These are phyloP conservation scores for Saccharomyces hybrid DNA, from an alignment of 1,139 yeast species.

Conservation along the genomic window DNA sequence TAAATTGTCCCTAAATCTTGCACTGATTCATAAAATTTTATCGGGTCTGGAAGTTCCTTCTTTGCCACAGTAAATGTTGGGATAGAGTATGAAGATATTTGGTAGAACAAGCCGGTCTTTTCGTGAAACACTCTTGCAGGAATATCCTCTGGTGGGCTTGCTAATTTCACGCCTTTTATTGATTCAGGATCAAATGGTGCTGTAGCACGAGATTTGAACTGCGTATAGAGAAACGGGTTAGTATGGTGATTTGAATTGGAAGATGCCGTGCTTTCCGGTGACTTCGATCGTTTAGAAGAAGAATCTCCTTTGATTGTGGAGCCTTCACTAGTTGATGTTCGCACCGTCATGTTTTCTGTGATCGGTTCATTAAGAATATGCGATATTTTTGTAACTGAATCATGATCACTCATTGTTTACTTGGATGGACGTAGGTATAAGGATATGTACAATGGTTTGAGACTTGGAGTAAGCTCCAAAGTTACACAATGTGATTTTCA, in stretches of 20 bases:
- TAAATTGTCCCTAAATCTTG: slow-evolving; percentile 40
- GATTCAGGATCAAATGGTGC: slow-evolving; percentile 28
- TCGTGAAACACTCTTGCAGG: slow-evolving; percentile 10
- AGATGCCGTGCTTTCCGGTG: neutral
- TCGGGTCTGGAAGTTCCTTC: slow-evolving; percentile 44
- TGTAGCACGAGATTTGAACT: slow-evolving; percentile 37
- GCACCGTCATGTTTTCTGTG: neutral
- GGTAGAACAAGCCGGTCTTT: slow-evolving; percentile 15
- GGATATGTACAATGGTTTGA: neutral
- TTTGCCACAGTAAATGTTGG: slow-evolving; percentile 44
- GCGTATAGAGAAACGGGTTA: slow-evolving; percentile 40
- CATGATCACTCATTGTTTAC: neutral
- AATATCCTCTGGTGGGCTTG: slow-evolving; percentile 19
- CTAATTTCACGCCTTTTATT: slow-evolving; percentile 5
- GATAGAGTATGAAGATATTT: slow-evolving; percentile 15
- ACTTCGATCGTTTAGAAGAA: neutral
- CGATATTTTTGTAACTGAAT: slow-evolving; percentile 6
- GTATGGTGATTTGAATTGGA: slow-evolving; percentile 31
- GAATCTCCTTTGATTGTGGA: neutral
- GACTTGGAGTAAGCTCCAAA: neutral
- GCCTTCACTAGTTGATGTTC: neutral
- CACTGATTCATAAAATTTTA: slow-evolving; percentile 43
- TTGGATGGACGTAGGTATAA: neutral
- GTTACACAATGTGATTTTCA: neutral
- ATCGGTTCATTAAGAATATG: slow-evolving; percentile 4